Evolutionary conservation across 108 stramenopile species (phyloP).

Genomic region (Heterococcus sp.): DNA sequence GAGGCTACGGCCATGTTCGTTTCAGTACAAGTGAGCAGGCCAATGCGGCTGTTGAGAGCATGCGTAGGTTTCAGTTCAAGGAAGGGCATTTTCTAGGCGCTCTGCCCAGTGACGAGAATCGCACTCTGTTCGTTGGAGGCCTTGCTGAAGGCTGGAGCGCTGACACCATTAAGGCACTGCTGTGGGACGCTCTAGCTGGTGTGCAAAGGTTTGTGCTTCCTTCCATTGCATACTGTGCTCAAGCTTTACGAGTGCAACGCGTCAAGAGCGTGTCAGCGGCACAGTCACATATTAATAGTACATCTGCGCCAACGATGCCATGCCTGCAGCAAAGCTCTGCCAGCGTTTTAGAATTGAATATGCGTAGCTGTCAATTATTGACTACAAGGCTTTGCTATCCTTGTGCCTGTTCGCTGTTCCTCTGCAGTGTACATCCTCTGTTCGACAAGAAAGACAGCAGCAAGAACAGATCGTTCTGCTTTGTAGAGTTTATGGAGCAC

Average conservation of each 20-base stretch:
- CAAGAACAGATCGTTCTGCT: slow-evolving; percentile 43
- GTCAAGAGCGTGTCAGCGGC: neutral
- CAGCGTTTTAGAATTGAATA: no score
- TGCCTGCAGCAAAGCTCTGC: no score
- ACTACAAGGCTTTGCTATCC: no score
- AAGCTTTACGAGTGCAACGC: neutral
- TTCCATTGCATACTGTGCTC: neutral
- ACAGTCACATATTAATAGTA: neutral
- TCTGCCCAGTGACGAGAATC: slow-evolving; percentile 35
- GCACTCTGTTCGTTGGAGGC: slow-evolving; percentile 28
- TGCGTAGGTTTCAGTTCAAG: slow-evolving; percentile 43
- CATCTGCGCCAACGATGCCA: no score
- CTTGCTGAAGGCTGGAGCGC: slow-evolving; percentile 35
- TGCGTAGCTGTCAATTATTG: no score
- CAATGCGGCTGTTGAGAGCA: slow-evolving; percentile 24
- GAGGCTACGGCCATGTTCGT: slow-evolving; percentile 40
- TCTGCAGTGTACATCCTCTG: slow-evolving; percentile 30
- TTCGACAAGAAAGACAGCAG: slow-evolving; percentile 15
- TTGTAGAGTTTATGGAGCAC: slow-evolving; percentile 32
- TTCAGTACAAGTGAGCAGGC: slow-evolving; percentile 45
- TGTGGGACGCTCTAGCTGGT: neutral
- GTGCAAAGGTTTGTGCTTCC: neutral
- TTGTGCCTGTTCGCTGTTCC: neutral
- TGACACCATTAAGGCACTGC: slow-evolving; percentile 12
- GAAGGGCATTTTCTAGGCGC: slow-evolving; percentile 36